A percentile compares a stretch with the other conserved stretches of the same genome.
phyloP scores from a whole-genome alignment of 1,284 basidiomycete genomes.

The Phlebopus sp. region DNA sequence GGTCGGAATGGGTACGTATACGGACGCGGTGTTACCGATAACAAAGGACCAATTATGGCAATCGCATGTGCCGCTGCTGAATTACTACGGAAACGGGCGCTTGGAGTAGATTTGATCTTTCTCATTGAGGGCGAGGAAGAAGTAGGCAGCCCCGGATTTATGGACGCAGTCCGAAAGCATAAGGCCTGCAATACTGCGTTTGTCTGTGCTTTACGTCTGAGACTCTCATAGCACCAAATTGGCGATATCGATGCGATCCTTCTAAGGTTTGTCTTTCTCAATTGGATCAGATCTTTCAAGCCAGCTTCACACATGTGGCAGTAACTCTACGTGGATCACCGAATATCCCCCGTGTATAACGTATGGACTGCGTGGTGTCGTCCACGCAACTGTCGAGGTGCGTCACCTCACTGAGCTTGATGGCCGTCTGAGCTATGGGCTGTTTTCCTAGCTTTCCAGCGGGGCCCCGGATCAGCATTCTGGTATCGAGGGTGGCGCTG shows the following conservation, averaged over 20 bases:
- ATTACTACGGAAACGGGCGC: conserved; percentile 66
- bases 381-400: conserved; percentile 78
- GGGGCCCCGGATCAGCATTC: conserved; percentile 79
- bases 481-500: conserved; percentile 89
- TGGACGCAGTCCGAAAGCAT: conserved; percentile 68
- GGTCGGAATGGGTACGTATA: conserved; percentile 93
- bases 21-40: conserved; percentile 87
- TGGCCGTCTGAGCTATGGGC: background rate
- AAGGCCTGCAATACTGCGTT: conserved; percentile 48
- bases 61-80: conserved; percentile 87
- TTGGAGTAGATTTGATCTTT: conserved; percentile 87
- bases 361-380: conserved; percentile 91
- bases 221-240: conserved; percentile 57
- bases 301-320: conserved; percentile 26
- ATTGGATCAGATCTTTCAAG: background rate
- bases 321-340: conserved; percentile 97
- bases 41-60: conserved; percentile 94
- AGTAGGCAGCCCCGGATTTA: conserved; percentile 84
- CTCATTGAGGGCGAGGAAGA: conserved; percentile 97
- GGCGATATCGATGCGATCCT: conserved; percentile 85
- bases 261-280: conserved; percentile 53
- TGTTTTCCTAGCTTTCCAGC: conserved; percentile 53
- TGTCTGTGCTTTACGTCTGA: conserved; percentile 5
- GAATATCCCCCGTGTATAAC: conserved; percentile 95
- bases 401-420: conserved; percentile 8